phyloP scores from a whole-genome alignment of 495 filamentous ascomycete genomes.

The Xylaria acuta region DNA sequence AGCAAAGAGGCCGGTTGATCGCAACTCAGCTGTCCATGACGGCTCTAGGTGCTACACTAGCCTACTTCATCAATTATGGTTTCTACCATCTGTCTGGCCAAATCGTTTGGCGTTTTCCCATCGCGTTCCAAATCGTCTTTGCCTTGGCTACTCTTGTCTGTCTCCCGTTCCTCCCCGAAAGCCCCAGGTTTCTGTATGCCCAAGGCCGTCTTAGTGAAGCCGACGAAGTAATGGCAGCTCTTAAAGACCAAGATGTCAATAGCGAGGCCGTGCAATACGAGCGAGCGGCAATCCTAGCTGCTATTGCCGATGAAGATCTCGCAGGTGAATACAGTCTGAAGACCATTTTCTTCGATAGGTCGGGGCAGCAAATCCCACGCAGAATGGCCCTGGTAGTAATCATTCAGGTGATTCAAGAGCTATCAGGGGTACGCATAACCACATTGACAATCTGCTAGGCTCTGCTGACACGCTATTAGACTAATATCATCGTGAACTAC shows the following conservation, averaged over 20 bases:
- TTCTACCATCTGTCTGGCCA: slow-evolving; percentile 65
- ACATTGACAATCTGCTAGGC: neutral
- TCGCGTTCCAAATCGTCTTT: slow-evolving; percentile 73
- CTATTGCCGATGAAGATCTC: neutral
- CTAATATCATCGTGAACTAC: slow-evolving; percentile 1
- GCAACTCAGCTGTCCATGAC: slow-evolving; percentile 75
- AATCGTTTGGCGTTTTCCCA: slow-evolving; percentile 72
- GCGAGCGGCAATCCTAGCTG: neutral
- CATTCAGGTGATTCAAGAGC: slow-evolving; percentile 6
- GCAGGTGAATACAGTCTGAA: neutral
- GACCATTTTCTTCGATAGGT: neutral
- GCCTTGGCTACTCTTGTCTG: neutral
- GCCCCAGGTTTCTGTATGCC: neutral
- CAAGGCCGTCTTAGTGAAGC: neutral
- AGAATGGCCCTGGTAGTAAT: neutral
- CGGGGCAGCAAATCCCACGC: neutral
- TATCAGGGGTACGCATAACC: neutral
- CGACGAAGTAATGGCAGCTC: neutral
- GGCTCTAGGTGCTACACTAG: slow-evolving; percentile 40
- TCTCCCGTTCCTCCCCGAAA: neutral
- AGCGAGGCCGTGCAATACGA: slow-evolving; percentile 1
- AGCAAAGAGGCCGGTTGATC: slow-evolving; percentile 71
- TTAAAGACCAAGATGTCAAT: neutral
- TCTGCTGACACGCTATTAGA: neutral
- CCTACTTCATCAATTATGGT: slow-evolving; percentile 38